Evolutionary conservation across 73 alveolate species (phyloP).

Genomic region (Blepharisma stoltei): DNA sequence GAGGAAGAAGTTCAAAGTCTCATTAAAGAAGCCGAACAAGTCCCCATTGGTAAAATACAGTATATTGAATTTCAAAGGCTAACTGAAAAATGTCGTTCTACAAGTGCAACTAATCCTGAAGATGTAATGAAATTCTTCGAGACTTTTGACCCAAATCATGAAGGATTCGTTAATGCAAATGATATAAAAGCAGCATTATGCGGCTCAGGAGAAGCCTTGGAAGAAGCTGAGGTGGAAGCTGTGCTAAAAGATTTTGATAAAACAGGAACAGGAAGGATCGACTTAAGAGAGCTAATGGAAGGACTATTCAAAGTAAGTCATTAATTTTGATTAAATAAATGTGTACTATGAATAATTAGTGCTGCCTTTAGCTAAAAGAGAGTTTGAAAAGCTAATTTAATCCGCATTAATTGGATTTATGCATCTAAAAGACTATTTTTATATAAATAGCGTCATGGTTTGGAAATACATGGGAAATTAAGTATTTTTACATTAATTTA

Average conservation of each 20-base stretch:
- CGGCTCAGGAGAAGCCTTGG: neutral
- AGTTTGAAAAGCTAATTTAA: too few relatives aligned
- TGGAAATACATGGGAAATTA: too few relatives aligned
- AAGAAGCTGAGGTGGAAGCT: neutral
- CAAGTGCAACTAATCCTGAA: neutral
- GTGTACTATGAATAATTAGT: too few relatives aligned
- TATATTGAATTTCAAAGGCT: neutral
- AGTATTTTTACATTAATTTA: too few relatives aligned
- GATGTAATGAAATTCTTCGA: neutral
- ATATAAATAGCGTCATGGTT: too few relatives aligned
- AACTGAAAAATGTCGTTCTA: neutral
- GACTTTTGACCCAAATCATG: neutral
- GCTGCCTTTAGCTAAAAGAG: too few relatives aligned
- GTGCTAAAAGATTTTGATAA: conserved; percentile 1
- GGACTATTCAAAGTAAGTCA: neutral
- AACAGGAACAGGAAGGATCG: neutral
- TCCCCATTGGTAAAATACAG: neutral
- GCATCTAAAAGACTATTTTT: too few relatives aligned
- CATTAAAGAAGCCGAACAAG: neutral
- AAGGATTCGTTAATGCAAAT: neutral
- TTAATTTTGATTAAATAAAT: neutral
- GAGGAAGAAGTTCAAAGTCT: neutral
- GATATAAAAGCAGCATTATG: neutral
- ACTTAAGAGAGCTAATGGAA: neutral
- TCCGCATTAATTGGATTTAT: too few relatives aligned